Percentiles rank a stretch among this genome's conserved stretches.
These are phyloP conservation scores for Orbilia oligospora DNA, from an alignment of 2,329 filamentous ascomycete genomes.

Conservation along the genomic window DNA sequence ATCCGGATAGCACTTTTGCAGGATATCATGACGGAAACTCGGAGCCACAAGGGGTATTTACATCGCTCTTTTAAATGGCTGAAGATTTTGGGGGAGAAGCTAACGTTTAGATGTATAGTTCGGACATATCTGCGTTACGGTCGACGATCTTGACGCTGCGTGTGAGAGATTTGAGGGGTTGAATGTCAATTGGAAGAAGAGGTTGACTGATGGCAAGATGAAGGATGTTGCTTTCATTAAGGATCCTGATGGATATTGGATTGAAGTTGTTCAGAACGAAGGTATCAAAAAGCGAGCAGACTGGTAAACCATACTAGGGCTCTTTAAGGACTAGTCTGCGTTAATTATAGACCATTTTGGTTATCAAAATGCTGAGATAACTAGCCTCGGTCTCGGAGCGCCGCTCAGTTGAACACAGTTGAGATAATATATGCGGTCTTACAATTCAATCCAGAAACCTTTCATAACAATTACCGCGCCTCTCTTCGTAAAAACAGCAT, in stretches of 20 bases:
- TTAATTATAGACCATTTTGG: too few relatives aligned
- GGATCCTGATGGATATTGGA: slow-evolving; percentile 90
- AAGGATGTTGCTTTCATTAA: slow-evolving; percentile 93
- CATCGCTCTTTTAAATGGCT: slow-evolving; percentile 68
- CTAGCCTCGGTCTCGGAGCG: too few relatives aligned
- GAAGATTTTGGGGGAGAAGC: neutral
- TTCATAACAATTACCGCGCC: neutral
- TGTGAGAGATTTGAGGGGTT: slow-evolving; percentile 87
- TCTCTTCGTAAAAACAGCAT: too few relatives aligned
- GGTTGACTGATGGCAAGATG: slow-evolving; percentile 88
- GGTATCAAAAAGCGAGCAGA: slow-evolving; percentile 69
- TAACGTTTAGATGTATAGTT: slow-evolving; percentile 29
- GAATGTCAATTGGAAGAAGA: slow-evolving; percentile 93
- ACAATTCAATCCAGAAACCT: neutral
- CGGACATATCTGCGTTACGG: slow-evolving; percentile 72
- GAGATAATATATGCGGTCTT: too few relatives aligned
- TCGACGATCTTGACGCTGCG: slow-evolving; percentile 89
- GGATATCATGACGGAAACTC: slow-evolving; percentile 91
- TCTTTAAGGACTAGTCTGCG: too few relatives aligned
- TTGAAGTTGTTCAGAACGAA: slow-evolving; percentile 84
- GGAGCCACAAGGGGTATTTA: slow-evolving; percentile 88
- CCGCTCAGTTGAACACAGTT: too few relatives aligned
- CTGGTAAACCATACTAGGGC: slow-evolving; percentile 45
- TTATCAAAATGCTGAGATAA: too few relatives aligned
- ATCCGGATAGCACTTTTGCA: slow-evolving; percentile 80